Evolutionary conservation across 805 yeast species (phyloP), one percentile per base, ranked within the genome.

Genomic region (Barnettozyma vustinii): DNA sequence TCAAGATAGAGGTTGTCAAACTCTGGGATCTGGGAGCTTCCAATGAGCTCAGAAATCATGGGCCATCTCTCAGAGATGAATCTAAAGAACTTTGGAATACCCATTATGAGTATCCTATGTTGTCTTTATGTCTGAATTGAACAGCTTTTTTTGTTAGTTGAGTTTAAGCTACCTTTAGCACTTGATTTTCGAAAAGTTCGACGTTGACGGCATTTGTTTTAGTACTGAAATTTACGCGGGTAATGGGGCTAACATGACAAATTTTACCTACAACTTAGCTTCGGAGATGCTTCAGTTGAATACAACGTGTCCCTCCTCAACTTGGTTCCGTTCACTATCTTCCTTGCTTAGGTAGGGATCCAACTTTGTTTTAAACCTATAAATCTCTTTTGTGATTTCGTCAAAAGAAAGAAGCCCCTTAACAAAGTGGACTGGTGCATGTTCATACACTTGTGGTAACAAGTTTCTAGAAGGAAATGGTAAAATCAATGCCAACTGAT

Each of bases 31-130:
- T 86, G 88, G 46, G 77, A 75, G 27, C 84, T 94, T 57, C 84
- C 89, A 55, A 92, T 82, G 61, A 82, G 72, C 67, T 90, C 96
- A 10, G 95, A 84, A 56, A 91, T 90, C 74, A 86, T 75, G 30
- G 99, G 99, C 97, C 98, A 94, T 81, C 99, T 82, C 72, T 94
- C 98, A 44, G 97, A 89, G 72, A 94, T 90, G 74, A 88, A 92
- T 70, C 97, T 81, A 68, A 89, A 94, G 66, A 92, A 94, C 64
- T 94, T 94, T 49, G 99, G 99, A 64, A 94, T 92, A 76, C 98
- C 98, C 86, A 75, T 73, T 40, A 45, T 39, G 21, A 39, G 2
- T 15, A 23, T 10, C 16, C 13, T 35, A 33, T 35, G 23, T 32
- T 4, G 27, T n/a, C 20, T 12, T 30, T 10, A 20, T 16, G 42